Evolutionary conservation across 306 rosid genomes (phyloP), one percentile per base, ranked within the genome.

Genomic region (Cicer yamashitae): DNA sequence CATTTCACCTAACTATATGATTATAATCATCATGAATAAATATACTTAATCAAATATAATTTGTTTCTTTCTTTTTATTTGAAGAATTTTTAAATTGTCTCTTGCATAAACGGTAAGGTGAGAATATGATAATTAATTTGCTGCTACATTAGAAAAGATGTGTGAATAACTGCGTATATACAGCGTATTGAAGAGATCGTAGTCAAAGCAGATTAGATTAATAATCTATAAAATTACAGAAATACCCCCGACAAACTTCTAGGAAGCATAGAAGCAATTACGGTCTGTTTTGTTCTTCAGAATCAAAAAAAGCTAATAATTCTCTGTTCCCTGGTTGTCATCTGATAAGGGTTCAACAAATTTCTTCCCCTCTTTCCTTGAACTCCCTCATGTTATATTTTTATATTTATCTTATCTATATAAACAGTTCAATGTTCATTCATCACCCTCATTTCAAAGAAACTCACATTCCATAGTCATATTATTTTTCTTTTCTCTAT

Each of bases 241-340:
- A 77, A 77, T 46, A 52, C 70, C 81, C 81, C 53, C 8, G 51
- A 46, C 81, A 48, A 34, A 37, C 37, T 68, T 77, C 81, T 77
- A 15, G 75, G 81, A 77, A 77, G 66, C 69, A 67, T 4, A 59
- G 74, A 44, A 77, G 81, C 81, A 77, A 67, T 30, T 77, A 18
- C 75, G 57, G 51, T 57, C 20, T 43, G 34, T 43, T 41, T 12
- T 45, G 73, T 52, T 70, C 18, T 38, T 22, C 43, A 45, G 10
- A 67, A 57, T 34, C 60, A 17, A 54, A 50, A 48, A 4, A 25
- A 4, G 54, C 74, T 52, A 54, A 77, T 56, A 8, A 25, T 11
- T 45, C 38, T 67, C 61, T 57, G 68, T 77, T 67, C 69, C 60
- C 40, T 44, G 14, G 68, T 75, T 77, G 75, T 77, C 81, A 77